Evolutionary conservation across 306 rosid species (phyloP).

Genomic region (Lupinus albus): DNA sequence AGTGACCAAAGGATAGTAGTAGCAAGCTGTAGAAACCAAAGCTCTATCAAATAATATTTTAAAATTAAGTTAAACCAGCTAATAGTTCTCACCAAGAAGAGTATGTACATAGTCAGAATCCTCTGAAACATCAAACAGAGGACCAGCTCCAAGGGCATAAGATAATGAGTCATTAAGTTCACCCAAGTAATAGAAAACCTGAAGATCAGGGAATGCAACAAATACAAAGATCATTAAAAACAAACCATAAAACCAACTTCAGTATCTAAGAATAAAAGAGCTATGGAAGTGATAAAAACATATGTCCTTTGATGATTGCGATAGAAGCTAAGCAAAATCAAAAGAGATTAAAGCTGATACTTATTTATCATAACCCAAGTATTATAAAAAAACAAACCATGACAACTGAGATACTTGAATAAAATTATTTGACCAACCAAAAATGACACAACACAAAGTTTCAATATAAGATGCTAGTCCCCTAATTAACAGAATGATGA

Average conservation of each 20-base stretch:
- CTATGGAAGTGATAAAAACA: conserved; percentile 5
- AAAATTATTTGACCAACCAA: conserved; percentile 9
- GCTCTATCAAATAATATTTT: not conserved
- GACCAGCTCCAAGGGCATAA: conserved; percentile 96
- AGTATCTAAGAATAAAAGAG: not conserved
- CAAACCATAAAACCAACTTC: conserved; percentile 27
- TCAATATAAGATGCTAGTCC: conserved; percentile 22
- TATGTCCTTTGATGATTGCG: conserved; percentile 19
- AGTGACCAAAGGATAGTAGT: not conserved
- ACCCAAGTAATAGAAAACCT: conserved; percentile 96
- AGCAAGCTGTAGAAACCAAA: not conserved
- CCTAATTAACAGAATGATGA: conserved; percentile 23
- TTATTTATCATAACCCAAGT: conserved; percentile 5
- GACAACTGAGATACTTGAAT: not conserved
- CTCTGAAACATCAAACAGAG: conserved; percentile 86
- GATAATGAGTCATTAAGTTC: conserved; percentile 92
- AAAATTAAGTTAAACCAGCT: not conserved
- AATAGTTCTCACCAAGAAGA: conserved; percentile 72
- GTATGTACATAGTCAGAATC: conserved; percentile 95
- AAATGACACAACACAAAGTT: not conserved
- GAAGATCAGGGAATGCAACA: conserved; percentile 28
- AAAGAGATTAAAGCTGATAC: not conserved
- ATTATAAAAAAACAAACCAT: not conserved
- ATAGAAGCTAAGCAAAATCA: conserved; percentile 20
- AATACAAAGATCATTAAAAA: conserved; percentile 28